A percentile compares a stretch with the other conserved stretches of the same genome.
These are phyloP conservation scores for Haematococcus lacustris DNA, from an alignment of 139 green algal genomes.

Conservation along the genomic window DNA sequence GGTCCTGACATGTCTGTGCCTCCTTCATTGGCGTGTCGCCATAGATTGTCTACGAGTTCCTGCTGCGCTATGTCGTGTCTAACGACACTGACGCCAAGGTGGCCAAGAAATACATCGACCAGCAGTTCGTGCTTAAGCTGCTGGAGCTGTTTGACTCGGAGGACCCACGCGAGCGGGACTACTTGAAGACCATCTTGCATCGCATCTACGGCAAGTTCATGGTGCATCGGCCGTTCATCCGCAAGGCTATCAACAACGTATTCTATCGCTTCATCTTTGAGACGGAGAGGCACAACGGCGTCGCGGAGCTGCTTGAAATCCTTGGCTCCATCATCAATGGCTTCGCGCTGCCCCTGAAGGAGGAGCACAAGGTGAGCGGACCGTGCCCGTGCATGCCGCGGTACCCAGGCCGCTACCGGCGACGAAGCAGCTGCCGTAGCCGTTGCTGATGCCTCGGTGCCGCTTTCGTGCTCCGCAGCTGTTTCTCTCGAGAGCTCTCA, in stretches of 20 bases:
- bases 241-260: conserved; percentile 98
- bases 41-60: conserved; percentile 98
- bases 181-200: conserved; percentile 98
- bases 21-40: too few relatives aligned
- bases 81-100: conserved; percentile 97
- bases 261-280: conserved; percentile 99
- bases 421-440: too few relatives aligned
- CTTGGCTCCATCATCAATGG: conserved; percentile 97
- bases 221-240: conserved; percentile 96
- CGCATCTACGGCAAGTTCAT: conserved; percentile 98
- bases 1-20: too few relatives aligned
- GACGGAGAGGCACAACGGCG: conserved; percentile 96
- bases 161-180: conserved; percentile 96
- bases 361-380: conserved; percentile 81
- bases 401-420: too few relatives aligned
- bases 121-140: conserved; percentile 85
- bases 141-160: conserved; percentile 98
- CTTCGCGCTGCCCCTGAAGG: conserved; percentile 97
- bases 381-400: too few relatives aligned
- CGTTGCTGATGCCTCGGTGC: too few relatives aligned
- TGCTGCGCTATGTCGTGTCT: conserved; percentile 95
- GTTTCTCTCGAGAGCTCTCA: conserved; percentile 87
- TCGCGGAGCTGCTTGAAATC: conserved; percentile 85
- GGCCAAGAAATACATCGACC: conserved; percentile 96
- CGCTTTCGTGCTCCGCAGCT: too few relatives aligned